Evolutionary conservation across 2,329 filamentous ascomycete genomes (phyloP), one percentile per base, ranked within the genome.

Genomic region (Trichoderma harzianum): DNA sequence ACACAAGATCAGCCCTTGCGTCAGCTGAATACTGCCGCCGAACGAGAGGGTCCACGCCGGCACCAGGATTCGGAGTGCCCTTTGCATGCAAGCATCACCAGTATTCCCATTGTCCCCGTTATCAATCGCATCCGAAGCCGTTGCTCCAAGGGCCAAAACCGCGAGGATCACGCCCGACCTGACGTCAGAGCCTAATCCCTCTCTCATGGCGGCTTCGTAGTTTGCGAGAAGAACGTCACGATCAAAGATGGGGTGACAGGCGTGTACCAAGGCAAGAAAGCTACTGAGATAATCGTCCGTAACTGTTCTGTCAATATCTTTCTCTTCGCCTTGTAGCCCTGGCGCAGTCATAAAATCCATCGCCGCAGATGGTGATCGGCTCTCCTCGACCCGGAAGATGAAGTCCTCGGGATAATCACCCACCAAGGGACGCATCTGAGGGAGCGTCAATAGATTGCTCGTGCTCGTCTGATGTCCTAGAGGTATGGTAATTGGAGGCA

Each of bases 401-500:
- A 73, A 74, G n/a, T 74, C 73, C 18, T 71, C 72, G 3, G 72
- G 73, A 39, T 74, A 74, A 5, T 74, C 72, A 11, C 72, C 70
- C 11, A 74, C 61, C 34, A 74, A 32, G 6, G 62, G 61, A 3
- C 71, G 71, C 53, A 74, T 69, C 63, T 74, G 74, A 3, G 73
- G 73, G 18, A 75, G 67, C n/a, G 62, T 51, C 28, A 75, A 32
- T 1, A 75, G 39, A 12, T 67, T 74, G 43, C 72, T 72, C 11
- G 73, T 72, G 39, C 71, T 74, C n/a, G 74, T 75, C 60, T 74
- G 73, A 58, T 75, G 74, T 0, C 73, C 74, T 14, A 74, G 10
- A 0, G 74, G 74, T 58, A 75, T 75, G 4, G 72, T 75, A 39
- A 74, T 72, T 16, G 72, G 57, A 8, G 70, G 72, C 6, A 72